Conservation (phyloP, 1,139 yeast genomes). For the Scheffersomyces illinoinensis region DNA sequence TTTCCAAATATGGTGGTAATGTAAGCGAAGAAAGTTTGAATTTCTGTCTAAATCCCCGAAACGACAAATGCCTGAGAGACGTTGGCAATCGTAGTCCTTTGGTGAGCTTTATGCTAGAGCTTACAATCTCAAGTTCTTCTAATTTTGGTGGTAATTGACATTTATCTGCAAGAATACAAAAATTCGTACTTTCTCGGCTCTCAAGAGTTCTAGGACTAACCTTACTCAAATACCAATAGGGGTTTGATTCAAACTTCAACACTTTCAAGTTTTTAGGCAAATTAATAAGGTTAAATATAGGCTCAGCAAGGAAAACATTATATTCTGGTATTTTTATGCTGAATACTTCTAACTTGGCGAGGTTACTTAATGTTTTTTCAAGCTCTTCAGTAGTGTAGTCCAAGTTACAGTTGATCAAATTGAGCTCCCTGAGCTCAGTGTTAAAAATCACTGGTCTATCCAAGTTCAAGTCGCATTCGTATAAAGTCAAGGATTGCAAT, state of each 20-base stretch:
- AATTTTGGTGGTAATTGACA: not conserved
- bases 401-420: not conserved
- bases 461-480: too few relatives aligned
- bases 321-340: not conserved
- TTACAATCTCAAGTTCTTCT: not conserved
- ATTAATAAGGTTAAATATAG: not conserved
- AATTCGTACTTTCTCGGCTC: not conserved
- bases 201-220: not conserved
- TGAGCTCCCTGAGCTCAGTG: not conserved
- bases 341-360: not conserved
- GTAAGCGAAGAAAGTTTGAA: not conserved
- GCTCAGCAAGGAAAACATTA: not conserved
- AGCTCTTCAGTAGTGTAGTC: not conserved
- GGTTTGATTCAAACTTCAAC: not conserved
- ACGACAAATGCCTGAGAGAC: not conserved
- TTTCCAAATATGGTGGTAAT: not conserved
- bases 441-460: too few relatives aligned
- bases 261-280: not conserved
- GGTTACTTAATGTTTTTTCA: not conserved
- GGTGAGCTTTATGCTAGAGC: not conserved
- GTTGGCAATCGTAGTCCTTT: not conserved
- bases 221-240: not conserved
- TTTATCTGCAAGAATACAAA: not conserved
- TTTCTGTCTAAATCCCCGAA: not conserved
- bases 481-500: not conserved